Base-by-base conservation (phyloP, 306 rosid species). In the Hippophae rhamnoides region DNA sequence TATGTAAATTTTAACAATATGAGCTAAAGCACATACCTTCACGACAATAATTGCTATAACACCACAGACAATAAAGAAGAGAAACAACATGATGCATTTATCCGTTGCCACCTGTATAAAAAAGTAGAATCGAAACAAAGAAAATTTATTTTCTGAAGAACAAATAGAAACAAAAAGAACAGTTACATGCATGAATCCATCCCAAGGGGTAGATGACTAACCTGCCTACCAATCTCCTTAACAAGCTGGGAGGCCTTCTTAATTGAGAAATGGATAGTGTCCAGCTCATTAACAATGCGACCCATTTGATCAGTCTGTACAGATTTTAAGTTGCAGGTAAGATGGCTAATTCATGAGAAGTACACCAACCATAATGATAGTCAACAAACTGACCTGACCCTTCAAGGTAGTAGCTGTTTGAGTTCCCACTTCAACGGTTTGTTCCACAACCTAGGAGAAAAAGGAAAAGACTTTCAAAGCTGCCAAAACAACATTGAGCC, bases 171-270 rank as follows among this genome's bases (percentile, higher is more conserved):
- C 38, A 31, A 31, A 31, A 31, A 31, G 4, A 31, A 31, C 38
- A 31, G 38, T 31, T 31, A 31, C 38, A 2, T 31, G 43, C 14
- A 18, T 47, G 52, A 54, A 8, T 60, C 14, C 47, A 64, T 62
- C 48, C 14, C 5, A 5, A 5, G 25, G 57, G 60, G 46, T 27
- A 50, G 13, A 57, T 61, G 51, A 75, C 78, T 56, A 47, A 90
- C 98, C 99, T 88, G 96, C 73, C 99, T 86, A 54, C 99, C 99
- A 47, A 93, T 93, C 85, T 93, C 99, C 70, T 88, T 93, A 60
- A 93, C 99, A 54, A 93, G 99, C 72, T 93, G 96, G 61, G 99
- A 83, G 53, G 99, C 99, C 67, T 93, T 93, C 82, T 86, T 93
- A 63, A 93, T 88, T 63, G 99, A 93, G 78, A 93, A 93, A 71